Conservation (phyloP, 352 stramenopile genomes). For the Globisporangium abappressorium region DNA sequence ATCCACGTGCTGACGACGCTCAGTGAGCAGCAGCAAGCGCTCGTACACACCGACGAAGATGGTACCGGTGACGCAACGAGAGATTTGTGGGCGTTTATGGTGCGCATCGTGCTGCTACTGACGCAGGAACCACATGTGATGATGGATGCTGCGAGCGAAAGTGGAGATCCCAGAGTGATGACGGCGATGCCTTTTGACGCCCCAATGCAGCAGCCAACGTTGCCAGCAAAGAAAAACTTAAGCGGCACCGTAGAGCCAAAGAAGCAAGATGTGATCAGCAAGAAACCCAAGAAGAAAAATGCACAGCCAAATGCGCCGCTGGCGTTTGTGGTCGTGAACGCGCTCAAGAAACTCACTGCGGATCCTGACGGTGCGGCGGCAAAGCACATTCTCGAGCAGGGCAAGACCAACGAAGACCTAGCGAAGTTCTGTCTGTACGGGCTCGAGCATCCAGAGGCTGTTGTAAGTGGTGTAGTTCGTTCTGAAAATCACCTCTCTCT, state of each 20-base stretch:
- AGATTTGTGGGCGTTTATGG: constrained; percentile 40
- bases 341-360: constrained; percentile 34
- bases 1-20: constrained; percentile 20
- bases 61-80: background rate
- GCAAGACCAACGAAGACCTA: constrained; percentile 28
- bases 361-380: background rate
- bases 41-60: constrained; percentile 3
- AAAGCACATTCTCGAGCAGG: constrained; percentile 19
- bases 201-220: background rate
- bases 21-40: background rate
- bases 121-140: constrained; percentile 15
- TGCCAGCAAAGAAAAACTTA: background rate
- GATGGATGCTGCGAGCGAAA: background rate
- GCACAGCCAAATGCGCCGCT: constrained; percentile 46
- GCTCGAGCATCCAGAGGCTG: constrained; percentile 18
- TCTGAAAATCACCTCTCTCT: background rate
- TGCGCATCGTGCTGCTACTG: constrained; percentile 36
- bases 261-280: background rate
- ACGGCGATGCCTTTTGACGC: background rate
- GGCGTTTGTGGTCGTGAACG: constrained; percentile 52
- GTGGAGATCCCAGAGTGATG: background rate
- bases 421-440: constrained; percentile 27
- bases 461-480: background rate
- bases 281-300: constrained; percentile 28
- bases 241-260: background rate